phyloP scores from a whole-genome alignment of 2,329 filamentous ascomycete species.

The Aspergillus sp. region DNA sequence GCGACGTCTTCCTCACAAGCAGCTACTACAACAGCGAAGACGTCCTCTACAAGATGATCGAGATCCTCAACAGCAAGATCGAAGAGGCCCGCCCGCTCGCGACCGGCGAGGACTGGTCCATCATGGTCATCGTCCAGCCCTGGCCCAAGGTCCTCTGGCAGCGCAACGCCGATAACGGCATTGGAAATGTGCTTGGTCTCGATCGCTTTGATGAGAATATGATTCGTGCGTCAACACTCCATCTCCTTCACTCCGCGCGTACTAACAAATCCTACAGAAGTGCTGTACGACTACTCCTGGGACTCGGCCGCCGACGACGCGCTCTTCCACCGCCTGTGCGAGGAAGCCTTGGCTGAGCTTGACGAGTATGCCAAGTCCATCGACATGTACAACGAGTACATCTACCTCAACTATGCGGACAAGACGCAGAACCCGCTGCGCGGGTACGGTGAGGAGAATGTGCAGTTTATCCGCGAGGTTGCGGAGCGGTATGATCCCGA shows the following conservation, averaged over 20 bases:
- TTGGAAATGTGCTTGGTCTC: constrained; percentile 43
- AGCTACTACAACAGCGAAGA: constrained; percentile 28
- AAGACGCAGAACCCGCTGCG: constrained; percentile 47
- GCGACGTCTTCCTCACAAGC: constrained; percentile 25
- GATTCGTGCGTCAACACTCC: constrained; percentile 12
- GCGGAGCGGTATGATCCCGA: constrained; percentile 31
- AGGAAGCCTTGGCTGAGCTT: constrained; percentile 33
- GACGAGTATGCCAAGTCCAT: constrained; percentile 33
- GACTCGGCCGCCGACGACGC: constrained; percentile 38
- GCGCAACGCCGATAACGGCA: constrained; percentile 35
- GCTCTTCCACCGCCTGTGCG: constrained; percentile 34
- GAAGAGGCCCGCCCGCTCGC: constrained; percentile 21
- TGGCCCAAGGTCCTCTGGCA: constrained; percentile 44
- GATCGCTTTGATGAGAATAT: constrained; percentile 37
- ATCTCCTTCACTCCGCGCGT: no score
- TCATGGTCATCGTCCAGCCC: constrained; percentile 44
- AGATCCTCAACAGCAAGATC: constrained; percentile 25
- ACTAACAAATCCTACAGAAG: constrained; percentile 22
- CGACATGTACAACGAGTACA: constrained; percentile 35
- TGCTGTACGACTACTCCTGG: constrained; percentile 32
- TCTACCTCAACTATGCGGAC: constrained; percentile 56
- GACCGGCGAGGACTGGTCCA: constrained; percentile 26
- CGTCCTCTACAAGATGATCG: constrained; percentile 24
- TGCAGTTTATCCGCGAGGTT: constrained; percentile 32
- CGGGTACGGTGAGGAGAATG: constrained; percentile 48